Base-by-base conservation (phyloP, 352 stramenopile genomes). In the Globisporangium viniferum region DNA sequence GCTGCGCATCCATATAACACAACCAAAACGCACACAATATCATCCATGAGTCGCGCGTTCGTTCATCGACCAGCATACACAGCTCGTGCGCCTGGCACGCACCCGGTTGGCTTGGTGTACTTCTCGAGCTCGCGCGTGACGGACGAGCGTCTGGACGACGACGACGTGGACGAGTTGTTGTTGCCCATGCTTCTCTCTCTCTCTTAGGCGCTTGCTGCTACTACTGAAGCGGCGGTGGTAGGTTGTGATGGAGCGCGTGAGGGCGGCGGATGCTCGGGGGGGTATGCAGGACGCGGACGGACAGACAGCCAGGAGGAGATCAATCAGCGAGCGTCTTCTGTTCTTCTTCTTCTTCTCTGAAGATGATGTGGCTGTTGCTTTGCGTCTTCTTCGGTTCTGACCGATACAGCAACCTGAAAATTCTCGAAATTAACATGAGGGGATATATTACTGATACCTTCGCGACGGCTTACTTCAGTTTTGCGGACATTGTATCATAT, bases 31-130 rank as follows among this genome's bases (percentile, higher is more conserved):
- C 31, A 60, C 29, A 31, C 18, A 35, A 12, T 10, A 44, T 14
- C 5, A 12, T 9, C 31, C 31, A 31, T n/a, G 56, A 46, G 31
- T 9, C 1, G 24, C 20, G 39, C 39, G 39, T 46, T 46, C 48
- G 18, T 49, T 27, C 48, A 55, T 48, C 12, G 3, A 7, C 5
- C 33, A 33, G 33, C 4, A 35, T 12, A 33, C 6, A 62, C 5
- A 18, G 20, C 20, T 33, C 33, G 14, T n/a, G n/a, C 53, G 14
- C 2, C 24, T 48, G 8, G 3, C 5, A 70, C 51, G 24, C 35
- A 93, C 84, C 84, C 84, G 4, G 84, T 90, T 24, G 84, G 82
- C 35, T 79, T 75, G 49, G 76, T 80, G 68, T 76, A 90, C 68
- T 88, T 86, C n/a, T 91, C 81, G 27, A 93, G 79, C 68, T 93